These are phyloP conservation scores for Endoconidiophora laricicola DNA, from an alignment of 2,329 filamentous ascomycete species.

Conservation along the genomic window DNA sequence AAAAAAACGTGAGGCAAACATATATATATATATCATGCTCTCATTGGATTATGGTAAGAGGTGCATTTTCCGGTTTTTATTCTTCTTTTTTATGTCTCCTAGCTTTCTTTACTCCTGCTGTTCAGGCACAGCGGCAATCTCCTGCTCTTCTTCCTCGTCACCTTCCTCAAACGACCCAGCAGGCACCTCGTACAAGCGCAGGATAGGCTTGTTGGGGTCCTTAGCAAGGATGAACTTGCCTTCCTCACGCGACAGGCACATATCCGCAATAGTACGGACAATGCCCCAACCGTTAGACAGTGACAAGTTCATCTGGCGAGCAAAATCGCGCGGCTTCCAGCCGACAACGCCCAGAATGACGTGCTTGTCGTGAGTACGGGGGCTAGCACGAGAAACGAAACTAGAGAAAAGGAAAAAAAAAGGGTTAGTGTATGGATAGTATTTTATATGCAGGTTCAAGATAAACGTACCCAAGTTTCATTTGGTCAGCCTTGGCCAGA, in stretches of 20 bases:
- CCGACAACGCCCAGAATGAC: constrained; percentile 88
- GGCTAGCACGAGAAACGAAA: constrained; percentile 88
- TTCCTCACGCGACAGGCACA: constrained; percentile 61
- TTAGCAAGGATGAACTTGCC: constrained; percentile 69
- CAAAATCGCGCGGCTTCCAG: constrained; percentile 97
- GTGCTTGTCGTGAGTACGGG: constrained; percentile 83
- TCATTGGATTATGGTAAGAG: neutral
- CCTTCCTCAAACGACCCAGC: constrained; percentile 70
- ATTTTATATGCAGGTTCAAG: neutral
- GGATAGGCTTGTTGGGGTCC: constrained; percentile 94
- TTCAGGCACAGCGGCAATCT: constrained; percentile 33
- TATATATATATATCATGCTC: neutral
- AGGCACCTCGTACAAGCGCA: constrained; percentile 86
- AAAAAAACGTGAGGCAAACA: neutral
- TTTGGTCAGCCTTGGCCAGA: constrained; percentile 87
- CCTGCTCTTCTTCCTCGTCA: constrained; percentile 39
- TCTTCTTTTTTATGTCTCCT: neutral
- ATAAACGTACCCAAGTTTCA: constrained; percentile 77
- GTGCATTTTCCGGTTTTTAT: neutral
- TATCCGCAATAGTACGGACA: constrained; percentile 92
- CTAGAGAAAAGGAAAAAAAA: constrained; percentile 28
- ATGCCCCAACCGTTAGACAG: constrained; percentile 98
- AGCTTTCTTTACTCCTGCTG: constrained; percentile 12
- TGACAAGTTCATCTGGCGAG: constrained; percentile 93
- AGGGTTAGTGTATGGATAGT: constrained; percentile 13